phyloP scores from a whole-genome alignment of 1,284 basidiomycete genomes.

The Agroathelia rolfsii region DNA sequence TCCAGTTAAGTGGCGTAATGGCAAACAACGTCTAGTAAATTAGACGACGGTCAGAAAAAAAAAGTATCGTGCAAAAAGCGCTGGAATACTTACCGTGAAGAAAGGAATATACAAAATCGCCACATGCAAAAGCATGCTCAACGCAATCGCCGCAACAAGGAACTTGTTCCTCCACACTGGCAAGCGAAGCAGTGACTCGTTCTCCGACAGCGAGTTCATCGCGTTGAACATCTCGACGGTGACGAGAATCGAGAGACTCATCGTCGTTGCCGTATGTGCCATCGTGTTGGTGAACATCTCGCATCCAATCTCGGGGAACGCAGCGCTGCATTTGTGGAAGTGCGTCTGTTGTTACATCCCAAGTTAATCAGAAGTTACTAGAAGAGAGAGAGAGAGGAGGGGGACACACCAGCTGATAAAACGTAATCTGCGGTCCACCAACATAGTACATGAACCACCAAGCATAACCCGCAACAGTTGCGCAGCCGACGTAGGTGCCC shows the following conservation, averaged over 20 bases:
- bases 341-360: conserved; percentile 53
- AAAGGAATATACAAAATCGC: conserved; percentile 93
- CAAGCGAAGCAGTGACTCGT: conserved; percentile 82
- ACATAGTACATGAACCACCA: conserved; percentile 98
- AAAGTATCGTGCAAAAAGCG: conserved; percentile 4
- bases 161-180: conserved; percentile 93
- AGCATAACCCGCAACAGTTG: conserved; percentile 93
- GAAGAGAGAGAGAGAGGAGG: not conserved
- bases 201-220: conserved; percentile 97
- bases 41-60: conserved; percentile 9
- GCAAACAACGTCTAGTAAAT: conserved; percentile 68
- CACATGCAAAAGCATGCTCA: conserved; percentile 89
- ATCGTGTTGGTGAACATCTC: conserved; percentile 86
- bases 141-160: conserved; percentile 77
- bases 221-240: conserved; percentile 99
- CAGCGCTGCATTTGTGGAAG: conserved; percentile 81
- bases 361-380: conserved; percentile 8
- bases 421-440: conserved; percentile 87
- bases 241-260: conserved; percentile 90
- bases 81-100: conserved; percentile 61
- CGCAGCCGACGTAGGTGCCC: conserved; percentile 88
- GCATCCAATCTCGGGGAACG: conserved; percentile 87
- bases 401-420: conserved; percentile 77
- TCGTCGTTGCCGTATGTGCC: conserved; percentile 85
- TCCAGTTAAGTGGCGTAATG: conserved; percentile 85